Evolutionary conservation across 306 rosid species (phyloP).

Genomic region (Fagus sylvatica): DNA sequence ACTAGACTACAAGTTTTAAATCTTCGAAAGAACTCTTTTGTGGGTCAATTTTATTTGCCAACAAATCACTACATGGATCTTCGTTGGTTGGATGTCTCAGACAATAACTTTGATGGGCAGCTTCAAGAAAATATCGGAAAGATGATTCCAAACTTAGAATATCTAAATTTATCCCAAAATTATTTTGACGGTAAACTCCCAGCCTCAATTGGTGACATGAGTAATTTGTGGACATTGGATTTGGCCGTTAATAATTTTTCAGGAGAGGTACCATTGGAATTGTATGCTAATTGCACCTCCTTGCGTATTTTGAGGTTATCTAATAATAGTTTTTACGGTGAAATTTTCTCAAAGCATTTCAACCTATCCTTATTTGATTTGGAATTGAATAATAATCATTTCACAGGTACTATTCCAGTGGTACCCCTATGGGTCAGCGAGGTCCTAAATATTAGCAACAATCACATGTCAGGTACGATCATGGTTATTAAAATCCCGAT

Average conservation of each 20-base stretch:
- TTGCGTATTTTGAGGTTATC: accelerated
- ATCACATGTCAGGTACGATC: slow-evolving; percentile 26
- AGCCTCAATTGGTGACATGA: not conserved
- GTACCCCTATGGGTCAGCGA: accelerated
- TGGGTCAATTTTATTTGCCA: not conserved
- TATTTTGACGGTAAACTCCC: slow-evolving; percentile 9
- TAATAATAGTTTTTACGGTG: not conserved
- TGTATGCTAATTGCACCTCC: not conserved
- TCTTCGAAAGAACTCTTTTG: not conserved
- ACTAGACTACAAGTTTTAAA: not conserved
- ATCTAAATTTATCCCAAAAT: not conserved
- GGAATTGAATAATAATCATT: slow-evolving; percentile 2
- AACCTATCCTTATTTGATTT: accelerated
- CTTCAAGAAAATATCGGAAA: not conserved
- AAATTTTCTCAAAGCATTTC: not conserved
- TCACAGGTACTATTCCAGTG: slow-evolving; percentile 5
- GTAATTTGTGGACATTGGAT: not conserved
- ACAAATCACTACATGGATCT: not conserved
- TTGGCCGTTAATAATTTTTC: not conserved
- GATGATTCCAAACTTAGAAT: not conserved
- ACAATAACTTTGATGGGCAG: slow-evolving; percentile 20
- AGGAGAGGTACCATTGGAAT: not conserved
- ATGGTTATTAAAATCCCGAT: no score
- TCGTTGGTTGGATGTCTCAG: not conserved
- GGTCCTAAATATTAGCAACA: not conserved